These are phyloP conservation scores for Lasiosphaeria miniovina DNA, from an alignment of 495 filamentous ascomycete genomes.

Conservation along the genomic window DNA sequence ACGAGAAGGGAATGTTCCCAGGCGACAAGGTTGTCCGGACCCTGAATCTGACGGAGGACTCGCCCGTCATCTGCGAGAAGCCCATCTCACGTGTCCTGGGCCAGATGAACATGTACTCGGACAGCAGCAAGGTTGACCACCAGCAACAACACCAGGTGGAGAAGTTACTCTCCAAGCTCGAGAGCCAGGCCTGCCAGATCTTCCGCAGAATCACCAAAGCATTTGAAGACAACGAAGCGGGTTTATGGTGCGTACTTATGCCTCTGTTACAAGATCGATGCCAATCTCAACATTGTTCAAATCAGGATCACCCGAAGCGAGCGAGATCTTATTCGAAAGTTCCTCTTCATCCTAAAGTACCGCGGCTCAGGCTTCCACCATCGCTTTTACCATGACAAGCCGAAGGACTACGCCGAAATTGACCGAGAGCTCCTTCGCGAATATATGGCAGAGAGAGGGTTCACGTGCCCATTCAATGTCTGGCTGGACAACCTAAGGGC, in stretches of 20 bases:
- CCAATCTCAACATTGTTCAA: not conserved
- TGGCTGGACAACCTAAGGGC: slow-evolving; percentile 50
- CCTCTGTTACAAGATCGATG: not conserved
- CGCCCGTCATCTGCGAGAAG: slow-evolving; percentile 27
- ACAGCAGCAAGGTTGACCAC: slow-evolving; percentile 22
- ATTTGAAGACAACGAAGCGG: slow-evolving; percentile 19
- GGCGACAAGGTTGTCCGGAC: slow-evolving; percentile 25
- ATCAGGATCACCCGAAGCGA: slow-evolving; percentile 36
- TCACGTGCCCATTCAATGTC: slow-evolving; percentile 46
- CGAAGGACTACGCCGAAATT: slow-evolving; percentile 36
- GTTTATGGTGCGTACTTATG: slow-evolving; percentile 15
- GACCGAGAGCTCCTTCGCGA: slow-evolving; percentile 37
- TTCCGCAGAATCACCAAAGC: slow-evolving; percentile 35
- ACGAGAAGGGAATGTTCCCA: slow-evolving; percentile 21
- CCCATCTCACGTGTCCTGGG: slow-evolving; percentile 38
- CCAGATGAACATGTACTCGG: slow-evolving; percentile 44
- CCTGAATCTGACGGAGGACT: slow-evolving; percentile 22
- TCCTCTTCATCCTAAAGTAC: slow-evolving; percentile 55
- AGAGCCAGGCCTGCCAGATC: slow-evolving; percentile 28
- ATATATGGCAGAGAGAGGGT: slow-evolving; percentile 46
- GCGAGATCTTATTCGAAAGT: slow-evolving; percentile 46
- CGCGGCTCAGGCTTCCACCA: slow-evolving; percentile 33
- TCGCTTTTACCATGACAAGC: slow-evolving; percentile 33
- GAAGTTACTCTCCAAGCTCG: slow-evolving; percentile 35
- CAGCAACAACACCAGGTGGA: slow-evolving; percentile 39